Evolutionary conservation across 345 rosid species (phyloP), one percentile per base, ranked within the genome.

Genomic region (Lepidium didymum): DNA sequence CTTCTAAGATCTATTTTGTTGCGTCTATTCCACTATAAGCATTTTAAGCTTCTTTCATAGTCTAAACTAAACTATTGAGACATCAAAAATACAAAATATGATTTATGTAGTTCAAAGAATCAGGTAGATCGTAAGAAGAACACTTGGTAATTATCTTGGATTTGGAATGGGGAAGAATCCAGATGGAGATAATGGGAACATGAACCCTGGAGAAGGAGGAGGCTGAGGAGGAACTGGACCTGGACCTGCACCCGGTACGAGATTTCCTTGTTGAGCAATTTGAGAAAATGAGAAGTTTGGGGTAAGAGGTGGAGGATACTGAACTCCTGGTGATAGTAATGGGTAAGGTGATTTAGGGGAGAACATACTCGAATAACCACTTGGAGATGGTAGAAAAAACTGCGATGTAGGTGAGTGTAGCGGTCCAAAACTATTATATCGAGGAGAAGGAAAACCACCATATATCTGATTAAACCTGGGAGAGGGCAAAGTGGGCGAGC

Each of bases 381-480:
- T 79, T 9, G 93, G 93, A 10, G 98, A 92, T 42, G 87, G 88
- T 80, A 79, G 73, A 67, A 80, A 85, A 77, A 83, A 92, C 74
- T 92, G 96, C 16, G 95, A 85, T 63, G 95, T 82, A 35, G 97
- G 96, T 13, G 98, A 89, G 29, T 83, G 90, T 62, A 90, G 76
- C 45, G 82, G 79, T 16, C 84, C 77, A 41, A 88, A 87, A 12
- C 84, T 84, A 56, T 79, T 84, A 82, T 89, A 77, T 21, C 74
- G 73, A 7, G 89, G 94, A 45, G 89, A 83, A 43, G 89, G 71
- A 78, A 58, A 78, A 31, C 77, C 54, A 65, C 75, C 80, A 57
- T 79, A 80, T 67, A 80, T 50, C 55, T 81, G 83, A 60, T 64
- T 79, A 33, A 81, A 64, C 47, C 86, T 67, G 5, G 91, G 89